These are phyloP conservation scores for Globisporangium paroecandrum DNA, from an alignment of 352 stramenopile genomes.

Conservation along the genomic window DNA sequence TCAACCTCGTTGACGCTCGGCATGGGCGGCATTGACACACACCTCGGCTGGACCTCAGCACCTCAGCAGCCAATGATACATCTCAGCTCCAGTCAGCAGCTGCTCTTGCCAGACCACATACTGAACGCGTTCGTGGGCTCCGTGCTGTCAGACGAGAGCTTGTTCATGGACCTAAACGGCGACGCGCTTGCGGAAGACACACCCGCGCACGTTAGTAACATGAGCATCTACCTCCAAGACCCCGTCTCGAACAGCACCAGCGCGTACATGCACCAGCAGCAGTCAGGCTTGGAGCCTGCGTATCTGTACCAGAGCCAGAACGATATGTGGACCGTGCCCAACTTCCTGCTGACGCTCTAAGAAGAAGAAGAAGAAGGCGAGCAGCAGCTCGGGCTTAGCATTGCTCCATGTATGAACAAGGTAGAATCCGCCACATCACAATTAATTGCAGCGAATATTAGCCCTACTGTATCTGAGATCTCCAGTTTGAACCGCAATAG, in stretches of 20 bases:
- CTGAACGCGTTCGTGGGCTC: slow-evolving; percentile 1
- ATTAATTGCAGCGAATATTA: background rate
- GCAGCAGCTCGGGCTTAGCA: no score
- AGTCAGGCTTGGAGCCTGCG: background rate
- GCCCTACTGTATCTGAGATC: no score
- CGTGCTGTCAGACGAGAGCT: background rate
- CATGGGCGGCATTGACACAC: slow-evolving; percentile 10
- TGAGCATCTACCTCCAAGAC: background rate
- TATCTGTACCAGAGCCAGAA: background rate
- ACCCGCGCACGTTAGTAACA: background rate
- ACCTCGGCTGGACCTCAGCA: slow-evolving; percentile 3
- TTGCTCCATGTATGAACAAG: background rate
- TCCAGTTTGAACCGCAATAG: no score
- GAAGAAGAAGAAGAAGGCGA: background rate
- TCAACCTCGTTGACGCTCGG: background rate
- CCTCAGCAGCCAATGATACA: no score
- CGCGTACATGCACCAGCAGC: background rate
- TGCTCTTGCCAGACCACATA: slow-evolving; percentile 1
- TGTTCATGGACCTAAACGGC: slow-evolving; percentile 4
- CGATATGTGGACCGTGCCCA: slow-evolving; percentile 10
- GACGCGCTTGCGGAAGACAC: background rate
- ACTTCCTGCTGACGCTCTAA: slow-evolving; percentile 9
- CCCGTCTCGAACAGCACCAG: no score
- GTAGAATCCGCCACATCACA: background rate
- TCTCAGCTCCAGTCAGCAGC: background rate